Percentiles rank a stretch among this genome's conserved stretches.
phyloP scores from a whole-genome alignment of 2,329 filamentous ascomycete genomes.

The Monosporascus sp. region DNA sequence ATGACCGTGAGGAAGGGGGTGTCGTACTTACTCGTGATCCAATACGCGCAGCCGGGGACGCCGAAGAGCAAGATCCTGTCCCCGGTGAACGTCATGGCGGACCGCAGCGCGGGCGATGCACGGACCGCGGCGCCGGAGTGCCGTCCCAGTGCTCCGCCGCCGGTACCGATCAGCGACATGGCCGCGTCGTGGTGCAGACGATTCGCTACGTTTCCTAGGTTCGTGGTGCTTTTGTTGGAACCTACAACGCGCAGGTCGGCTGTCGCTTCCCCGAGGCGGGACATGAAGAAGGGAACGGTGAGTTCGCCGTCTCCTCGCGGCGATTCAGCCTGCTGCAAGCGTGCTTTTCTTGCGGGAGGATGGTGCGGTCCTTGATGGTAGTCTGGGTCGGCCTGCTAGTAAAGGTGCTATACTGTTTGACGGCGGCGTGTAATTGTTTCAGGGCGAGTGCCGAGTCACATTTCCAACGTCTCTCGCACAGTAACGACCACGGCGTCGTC shows the following conservation, averaged over 20 bases:
- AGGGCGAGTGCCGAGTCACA: conserved; percentile 39
- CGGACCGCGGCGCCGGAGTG: conserved; percentile 26
- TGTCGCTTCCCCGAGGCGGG: conserved; percentile 43
- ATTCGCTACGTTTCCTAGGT: conserved; percentile 42
- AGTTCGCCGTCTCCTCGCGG: conserved; percentile 45
- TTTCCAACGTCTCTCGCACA: conserved; percentile 41
- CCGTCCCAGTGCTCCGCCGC: conserved; percentile 28
- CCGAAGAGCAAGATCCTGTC: conserved; percentile 15
- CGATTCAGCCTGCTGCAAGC: conserved; percentile 37
- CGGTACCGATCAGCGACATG: conserved; percentile 24
- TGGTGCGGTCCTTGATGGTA: conserved; percentile 40
- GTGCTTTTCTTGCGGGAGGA: conserved; percentile 33
- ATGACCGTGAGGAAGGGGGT: conserved; percentile 14
- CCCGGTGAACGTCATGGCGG: conserved; percentile 9
- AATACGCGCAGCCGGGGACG: conserved; percentile 12
- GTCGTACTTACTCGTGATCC: conserved; percentile 13
- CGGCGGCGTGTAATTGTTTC: conserved; percentile 16
- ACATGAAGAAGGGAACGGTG: conserved; percentile 47
- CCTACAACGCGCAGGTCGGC: conserved; percentile 57
- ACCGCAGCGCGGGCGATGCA: conserved; percentile 27
- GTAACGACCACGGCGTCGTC: conserved; percentile 50
- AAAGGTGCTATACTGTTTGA: neutral
- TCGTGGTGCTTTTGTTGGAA: conserved; percentile 52
- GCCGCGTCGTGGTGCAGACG: conserved; percentile 49
- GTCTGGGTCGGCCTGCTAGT: conserved; percentile 12